Conservation (phyloP, 805 yeast genomes). For the Torulaspora quercuum region DNA sequence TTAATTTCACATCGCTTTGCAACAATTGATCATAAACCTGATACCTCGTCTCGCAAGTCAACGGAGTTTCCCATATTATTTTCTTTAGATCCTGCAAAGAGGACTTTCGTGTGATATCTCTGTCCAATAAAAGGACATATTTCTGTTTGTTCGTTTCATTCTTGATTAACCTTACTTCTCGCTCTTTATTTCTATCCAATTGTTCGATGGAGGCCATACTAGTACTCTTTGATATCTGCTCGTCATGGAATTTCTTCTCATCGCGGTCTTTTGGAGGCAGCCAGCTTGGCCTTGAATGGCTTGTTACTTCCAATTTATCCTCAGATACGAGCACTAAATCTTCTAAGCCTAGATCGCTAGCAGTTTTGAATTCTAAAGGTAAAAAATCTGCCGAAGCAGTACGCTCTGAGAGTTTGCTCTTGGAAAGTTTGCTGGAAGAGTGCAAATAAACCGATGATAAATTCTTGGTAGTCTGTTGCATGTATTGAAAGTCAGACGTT, state of each 20-base stretch:
- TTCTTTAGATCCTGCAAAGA: constrained; percentile 26
- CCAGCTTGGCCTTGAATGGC: constrained; percentile 68
- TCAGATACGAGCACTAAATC: constrained; percentile 58
- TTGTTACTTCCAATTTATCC: constrained; percentile 52
- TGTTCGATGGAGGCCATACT: constrained; percentile 37
- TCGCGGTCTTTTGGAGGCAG: constrained; percentile 58
- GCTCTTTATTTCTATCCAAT: constrained; percentile 28
- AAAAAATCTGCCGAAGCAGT: constrained; percentile 36
- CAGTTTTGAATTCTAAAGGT: constrained; percentile 40
- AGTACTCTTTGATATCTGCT: constrained; percentile 46
- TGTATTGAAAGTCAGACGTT: constrained; percentile 33
- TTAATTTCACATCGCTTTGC: constrained; percentile 25
- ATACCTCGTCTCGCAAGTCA: constrained; percentile 24
- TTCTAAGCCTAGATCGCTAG: constrained; percentile 46
- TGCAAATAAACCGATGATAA: constrained; percentile 43
- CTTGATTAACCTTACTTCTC: constrained; percentile 25
- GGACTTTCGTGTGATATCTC: constrained; percentile 35
- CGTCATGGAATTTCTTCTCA: constrained; percentile 56
- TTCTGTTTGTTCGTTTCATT: constrained; percentile 32
- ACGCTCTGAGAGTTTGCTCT: constrained; percentile 39
- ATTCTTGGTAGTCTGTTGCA: constrained; percentile 39
- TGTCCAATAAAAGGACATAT: constrained; percentile 27
- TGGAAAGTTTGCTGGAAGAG: constrained; percentile 37
- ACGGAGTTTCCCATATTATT: constrained; percentile 34
- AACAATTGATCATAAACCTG: constrained; percentile 25